Conservation (phyloP, 2,329 filamentous ascomycete species). For the Sporothrix humicola region DNA sequence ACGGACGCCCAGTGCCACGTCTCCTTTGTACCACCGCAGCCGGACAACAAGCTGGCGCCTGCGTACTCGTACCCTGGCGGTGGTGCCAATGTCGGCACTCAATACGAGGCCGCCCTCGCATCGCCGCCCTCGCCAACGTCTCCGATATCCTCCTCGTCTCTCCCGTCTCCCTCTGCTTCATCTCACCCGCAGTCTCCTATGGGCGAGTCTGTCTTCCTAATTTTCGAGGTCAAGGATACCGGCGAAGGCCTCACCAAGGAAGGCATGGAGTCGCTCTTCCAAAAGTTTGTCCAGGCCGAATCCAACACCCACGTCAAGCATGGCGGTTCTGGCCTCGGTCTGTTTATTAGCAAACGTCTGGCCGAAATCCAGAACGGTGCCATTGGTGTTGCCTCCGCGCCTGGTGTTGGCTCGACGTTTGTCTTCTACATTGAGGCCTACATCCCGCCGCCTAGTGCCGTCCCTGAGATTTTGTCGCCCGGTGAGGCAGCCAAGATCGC, state of each 20-base stretch:
- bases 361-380: conserved; percentile 81
- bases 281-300: conserved; percentile 78
- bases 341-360: conserved; percentile 80
- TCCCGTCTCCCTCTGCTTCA: neutral
- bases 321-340: conserved; percentile 76
- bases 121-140: conserved; percentile 1
- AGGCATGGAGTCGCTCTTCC: conserved; percentile 76
- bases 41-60: conserved; percentile 29
- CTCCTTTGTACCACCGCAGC: conserved; percentile 63
- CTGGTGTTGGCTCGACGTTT: conserved; percentile 74
- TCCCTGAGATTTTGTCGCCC: conserved; percentile 47
- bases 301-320: conserved; percentile 79
- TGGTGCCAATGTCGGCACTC: neutral
- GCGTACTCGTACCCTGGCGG: conserved; percentile 26
- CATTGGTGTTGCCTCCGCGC: conserved; percentile 73
- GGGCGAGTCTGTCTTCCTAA: conserved; percentile 64
- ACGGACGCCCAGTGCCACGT: conserved; percentile 55
- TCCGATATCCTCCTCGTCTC: neutral
- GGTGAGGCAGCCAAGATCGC: conserved; percentile 34
- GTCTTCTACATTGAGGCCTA: conserved; percentile 73
- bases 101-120: neutral
- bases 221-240: conserved; percentile 77
- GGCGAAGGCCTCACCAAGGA: conserved; percentile 73
- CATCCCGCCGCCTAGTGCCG: conserved; percentile 49
- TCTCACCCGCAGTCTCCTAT: conserved; percentile 27